Conservation (phyloP, 108 stramenopile species). For the Fragilaria crotonensis region DNA sequence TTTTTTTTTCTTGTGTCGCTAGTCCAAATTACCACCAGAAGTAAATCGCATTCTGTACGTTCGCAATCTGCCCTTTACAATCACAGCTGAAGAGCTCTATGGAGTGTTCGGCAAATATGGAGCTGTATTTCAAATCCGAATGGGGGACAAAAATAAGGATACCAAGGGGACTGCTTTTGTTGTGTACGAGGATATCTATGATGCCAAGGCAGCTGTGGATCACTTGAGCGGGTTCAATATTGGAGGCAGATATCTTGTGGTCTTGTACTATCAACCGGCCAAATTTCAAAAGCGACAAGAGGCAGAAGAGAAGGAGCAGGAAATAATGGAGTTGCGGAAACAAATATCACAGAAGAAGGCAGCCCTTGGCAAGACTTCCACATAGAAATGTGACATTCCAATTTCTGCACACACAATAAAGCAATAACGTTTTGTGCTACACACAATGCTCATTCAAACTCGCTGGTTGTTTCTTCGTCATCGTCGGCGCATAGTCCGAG, state of each 20-base stretch:
- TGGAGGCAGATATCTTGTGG: conserved; percentile 92
- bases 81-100: conserved; percentile 96
- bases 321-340: conserved; percentile 88
- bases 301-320: conserved; percentile 80
- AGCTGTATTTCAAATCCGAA: conserved; percentile 93
- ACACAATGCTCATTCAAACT: no score
- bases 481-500: no score
- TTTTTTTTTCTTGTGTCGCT: conserved; percentile 2
- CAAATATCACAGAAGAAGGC: conserved; percentile 62
- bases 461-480: no score
- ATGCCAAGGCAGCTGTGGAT: conserved; percentile 97
- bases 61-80: conserved; percentile 95
- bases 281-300: conserved; percentile 60
- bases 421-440: no score
- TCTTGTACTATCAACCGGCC: conserved; percentile 94
- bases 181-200: conserved; percentile 93
- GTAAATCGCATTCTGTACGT: conserved; percentile 96
- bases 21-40: conserved; percentile 92
- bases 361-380: no score
- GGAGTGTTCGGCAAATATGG: conserved; percentile 99
- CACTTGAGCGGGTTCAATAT: conserved; percentile 97
- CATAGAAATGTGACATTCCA: no score
- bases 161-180: conserved; percentile 98
- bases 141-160: conserved; percentile 77
- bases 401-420: no score